Evolutionary conservation across 768 basidiomycete species (phyloP).

Genomic region (Suillus bovinus): DNA sequence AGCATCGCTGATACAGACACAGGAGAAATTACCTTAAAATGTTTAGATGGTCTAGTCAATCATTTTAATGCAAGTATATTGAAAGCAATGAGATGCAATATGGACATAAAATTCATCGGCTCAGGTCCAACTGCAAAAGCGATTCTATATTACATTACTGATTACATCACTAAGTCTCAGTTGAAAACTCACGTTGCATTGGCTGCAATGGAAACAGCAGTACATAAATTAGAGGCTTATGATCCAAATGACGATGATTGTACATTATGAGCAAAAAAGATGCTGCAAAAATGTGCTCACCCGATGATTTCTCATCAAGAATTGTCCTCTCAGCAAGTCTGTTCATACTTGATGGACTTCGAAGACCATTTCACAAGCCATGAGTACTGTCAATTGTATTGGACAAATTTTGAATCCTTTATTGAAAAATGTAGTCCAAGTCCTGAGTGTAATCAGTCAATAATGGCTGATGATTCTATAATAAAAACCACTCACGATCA

Average conservation of each 20-base stretch:
- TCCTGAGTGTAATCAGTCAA: slow-evolving; percentile 27
- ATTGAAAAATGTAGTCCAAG: slow-evolving; percentile 23
- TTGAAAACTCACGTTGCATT: slow-evolving; percentile 43
- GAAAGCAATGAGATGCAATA: slow-evolving; percentile 40
- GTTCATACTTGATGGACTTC: slow-evolving; percentile 34
- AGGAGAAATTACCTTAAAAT: slow-evolving; percentile 26
- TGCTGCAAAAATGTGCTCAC: slow-evolving; percentile 40
- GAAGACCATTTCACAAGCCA: slow-evolving; percentile 42
- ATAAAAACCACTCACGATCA: not conserved
- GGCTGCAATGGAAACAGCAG: slow-evolving; percentile 37
- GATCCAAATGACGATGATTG: slow-evolving; percentile 15
- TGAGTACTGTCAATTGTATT: slow-evolving; percentile 34
- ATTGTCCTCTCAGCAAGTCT: slow-evolving; percentile 39
- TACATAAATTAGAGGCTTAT: slow-evolving; percentile 29
- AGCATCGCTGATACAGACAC: slow-evolving; percentile 20
- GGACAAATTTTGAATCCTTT: slow-evolving; percentile 33
- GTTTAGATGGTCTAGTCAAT: slow-evolving; percentile 43
- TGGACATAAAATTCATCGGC: slow-evolving; percentile 48
- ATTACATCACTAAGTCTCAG: slow-evolving; percentile 48
- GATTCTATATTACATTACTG: slow-evolving; percentile 45
- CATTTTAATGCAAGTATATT: slow-evolving; percentile 44
- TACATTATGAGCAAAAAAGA: slow-evolving; percentile 27
- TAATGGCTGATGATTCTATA: no score
- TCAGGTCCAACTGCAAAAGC: slow-evolving; percentile 44
- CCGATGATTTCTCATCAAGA: slow-evolving; percentile 40